Base-by-base conservation (phyloP, 768 basidiomycete genomes). In the Suillus bovinus region DNA sequence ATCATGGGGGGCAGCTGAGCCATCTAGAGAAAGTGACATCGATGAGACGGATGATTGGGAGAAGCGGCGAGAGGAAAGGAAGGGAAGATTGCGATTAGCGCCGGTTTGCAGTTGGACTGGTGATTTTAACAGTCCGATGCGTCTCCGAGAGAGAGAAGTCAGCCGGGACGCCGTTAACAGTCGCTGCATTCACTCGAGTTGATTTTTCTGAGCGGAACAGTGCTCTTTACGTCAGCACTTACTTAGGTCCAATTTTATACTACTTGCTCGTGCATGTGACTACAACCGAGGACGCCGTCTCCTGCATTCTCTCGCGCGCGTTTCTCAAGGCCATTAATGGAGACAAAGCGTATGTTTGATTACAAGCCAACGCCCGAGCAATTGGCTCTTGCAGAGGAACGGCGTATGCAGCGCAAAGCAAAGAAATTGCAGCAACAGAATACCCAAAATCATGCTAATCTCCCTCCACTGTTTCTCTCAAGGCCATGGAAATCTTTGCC, bases 301-400 rank as follows among this genome's bases (percentile, higher is more conserved):
- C 20, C 29, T 33, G 47, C n/a, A 4, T 63, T 61, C 16, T 33
- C 10, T 47, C 44, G 46, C 27, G 6, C 17, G 6, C 20, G 16
- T n/a, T 39, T 24, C n/a, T 57, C 22, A 24, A 61, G 27, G 36
- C 22, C 7, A 39, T 5, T 58, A 31, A 60, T 58, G 44, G 59
- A 53, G 57, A 59, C 50, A 27, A 59, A 29, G 9, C 22, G 59
- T 20, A 39, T 10, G 24, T 29, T 53, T 29, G 3, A 24, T 36
- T 63, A 72, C 63, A 67, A 70, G 52, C 80, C 72, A 2, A 86
- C 88, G 0, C 75, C 84, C 29, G 86, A 85, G 63, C 84, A 89
- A 66, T 62, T 85, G 22, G 85, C 85, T 2, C 72, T 85, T 41
- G 79, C 83, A 11, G 81, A 86, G 58, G 76, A 78, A 61, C 80